Evolutionary conservation across 2,329 filamentous ascomycete genomes (phyloP).

Genomic region (Aureobasidium sp.): DNA sequence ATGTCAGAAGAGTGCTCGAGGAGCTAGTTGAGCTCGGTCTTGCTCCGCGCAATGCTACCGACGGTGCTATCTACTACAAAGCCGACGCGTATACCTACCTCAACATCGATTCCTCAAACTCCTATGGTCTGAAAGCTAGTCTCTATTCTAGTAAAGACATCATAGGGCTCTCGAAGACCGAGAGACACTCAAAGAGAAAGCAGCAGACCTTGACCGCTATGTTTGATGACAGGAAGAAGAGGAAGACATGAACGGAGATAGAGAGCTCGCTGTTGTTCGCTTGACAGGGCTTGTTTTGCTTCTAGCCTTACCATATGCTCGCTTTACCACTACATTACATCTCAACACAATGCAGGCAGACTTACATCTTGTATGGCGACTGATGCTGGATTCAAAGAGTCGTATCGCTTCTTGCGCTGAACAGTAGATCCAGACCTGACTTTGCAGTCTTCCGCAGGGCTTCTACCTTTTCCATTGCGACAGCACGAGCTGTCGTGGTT

Average conservation of each 20-base stretch:
- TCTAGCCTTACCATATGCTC: not conserved
- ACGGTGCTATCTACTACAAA: slow-evolving; percentile 66
- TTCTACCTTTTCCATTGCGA: not conserved
- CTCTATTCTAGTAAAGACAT: slow-evolving; percentile 36
- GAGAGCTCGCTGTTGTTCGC: not conserved
- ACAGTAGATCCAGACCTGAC: not conserved
- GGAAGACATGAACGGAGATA: not conserved
- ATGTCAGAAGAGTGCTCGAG: slow-evolving; percentile 59
- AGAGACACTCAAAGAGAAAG: not conserved
- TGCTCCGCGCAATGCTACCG: slow-evolving; percentile 35
- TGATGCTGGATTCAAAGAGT: not conserved
- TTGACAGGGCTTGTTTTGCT: not conserved
- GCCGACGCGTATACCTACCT: slow-evolving; percentile 51
- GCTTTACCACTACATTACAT: not conserved
- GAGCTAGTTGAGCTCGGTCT: slow-evolving; percentile 51
- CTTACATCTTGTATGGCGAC: not conserved
- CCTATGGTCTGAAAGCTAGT: slow-evolving; percentile 37
- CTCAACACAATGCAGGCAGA: not conserved
- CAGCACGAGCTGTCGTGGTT: not conserved
- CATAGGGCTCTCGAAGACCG: slow-evolving; percentile 12
- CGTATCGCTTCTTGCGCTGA: not conserved
- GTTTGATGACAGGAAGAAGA: not conserved
- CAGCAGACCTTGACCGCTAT: not conserved
- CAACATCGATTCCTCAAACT: slow-evolving; percentile 34
- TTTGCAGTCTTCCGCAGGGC: not conserved